phyloP scores from a whole-genome alignment of 2,329 filamentous ascomycete genomes.

The Arthrobotrys conoides region DNA sequence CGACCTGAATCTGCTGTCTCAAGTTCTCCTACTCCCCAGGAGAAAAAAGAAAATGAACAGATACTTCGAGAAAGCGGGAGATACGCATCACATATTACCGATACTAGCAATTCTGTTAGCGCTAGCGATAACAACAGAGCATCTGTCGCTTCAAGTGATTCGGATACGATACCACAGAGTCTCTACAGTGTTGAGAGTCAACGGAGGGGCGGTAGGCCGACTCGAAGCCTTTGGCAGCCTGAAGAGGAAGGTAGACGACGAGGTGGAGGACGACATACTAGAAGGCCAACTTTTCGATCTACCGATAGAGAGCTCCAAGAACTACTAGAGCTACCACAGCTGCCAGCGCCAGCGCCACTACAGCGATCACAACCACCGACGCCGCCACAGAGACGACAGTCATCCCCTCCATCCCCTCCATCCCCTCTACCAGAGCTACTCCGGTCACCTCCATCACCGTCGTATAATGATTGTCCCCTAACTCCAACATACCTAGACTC shows the following conservation, averaged over 20 bases:
- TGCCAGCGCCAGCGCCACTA: not conserved
- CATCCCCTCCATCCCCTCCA: no score
- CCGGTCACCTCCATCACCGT: not conserved
- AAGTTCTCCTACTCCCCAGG: not conserved
- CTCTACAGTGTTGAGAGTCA: not conserved
- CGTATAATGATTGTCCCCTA: not conserved
- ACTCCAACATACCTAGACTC: not conserved
- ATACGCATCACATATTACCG: not conserved
- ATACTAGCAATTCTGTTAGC: not conserved
- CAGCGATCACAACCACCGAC: no score
- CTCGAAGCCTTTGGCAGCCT: not conserved
- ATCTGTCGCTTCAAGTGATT: not conserved
- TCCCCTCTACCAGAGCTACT: not conserved
- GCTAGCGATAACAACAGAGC: not conserved
- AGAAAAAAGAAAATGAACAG: not conserved
- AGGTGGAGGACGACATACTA: not conserved
- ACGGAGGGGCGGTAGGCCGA: not conserved
- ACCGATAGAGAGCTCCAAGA: not conserved
- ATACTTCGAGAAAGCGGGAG: slow-evolving; percentile 32
- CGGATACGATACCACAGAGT: not conserved
- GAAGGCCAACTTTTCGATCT: not conserved
- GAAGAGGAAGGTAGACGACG: not conserved
- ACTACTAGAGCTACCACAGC: not conserved
- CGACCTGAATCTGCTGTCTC: not conserved
- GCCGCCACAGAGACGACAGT: no score